Conservation (phyloP, 2,329 filamentous ascomycete genomes). For the Aspergillus ibericus region DNA sequence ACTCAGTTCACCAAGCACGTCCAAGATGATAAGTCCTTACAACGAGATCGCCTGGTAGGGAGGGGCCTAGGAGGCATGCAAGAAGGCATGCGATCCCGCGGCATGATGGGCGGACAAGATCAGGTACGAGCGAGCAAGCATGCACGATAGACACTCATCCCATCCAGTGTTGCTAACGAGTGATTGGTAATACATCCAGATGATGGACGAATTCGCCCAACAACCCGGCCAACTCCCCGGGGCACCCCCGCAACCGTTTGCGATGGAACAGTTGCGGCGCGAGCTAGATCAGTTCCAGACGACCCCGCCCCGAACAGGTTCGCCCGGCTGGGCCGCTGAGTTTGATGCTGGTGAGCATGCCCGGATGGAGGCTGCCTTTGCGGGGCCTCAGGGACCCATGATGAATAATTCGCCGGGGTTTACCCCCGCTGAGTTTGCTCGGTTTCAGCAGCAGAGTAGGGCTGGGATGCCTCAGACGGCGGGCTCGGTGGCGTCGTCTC, state of each 20-base stretch:
- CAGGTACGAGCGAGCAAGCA: conserved; percentile 54
- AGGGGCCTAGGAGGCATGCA: conserved; percentile 68
- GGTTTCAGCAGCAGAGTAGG: conserved; percentile 74
- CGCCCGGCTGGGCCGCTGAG: conserved; percentile 64
- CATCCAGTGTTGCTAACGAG: conserved; percentile 6
- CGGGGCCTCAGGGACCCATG: conserved; percentile 49
- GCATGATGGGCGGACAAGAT: conserved; percentile 70
- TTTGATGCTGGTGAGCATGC: conserved; percentile 64
- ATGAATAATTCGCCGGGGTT: conserved; percentile 60
- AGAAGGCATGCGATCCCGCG: conserved; percentile 74
- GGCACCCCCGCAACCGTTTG: conserved; percentile 58
- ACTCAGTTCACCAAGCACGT: conserved; percentile 98
- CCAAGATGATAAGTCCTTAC: conserved; percentile 91
- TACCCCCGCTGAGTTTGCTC: conserved; percentile 79
- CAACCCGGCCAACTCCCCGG: conserved; percentile 65
- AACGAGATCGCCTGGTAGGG: conserved; percentile 83
- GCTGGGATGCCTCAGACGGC: conserved; percentile 58
- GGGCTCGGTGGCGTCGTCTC: conserved; percentile 55
- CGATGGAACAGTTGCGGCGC: conserved; percentile 66
- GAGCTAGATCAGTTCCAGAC: conserved; percentile 58
- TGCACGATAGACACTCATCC: not conserved
- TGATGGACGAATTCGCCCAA: conserved; percentile 92
- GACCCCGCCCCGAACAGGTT: conserved; percentile 51
- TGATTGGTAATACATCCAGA: conserved; percentile 54
- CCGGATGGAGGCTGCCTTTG: conserved; percentile 70